These are phyloP conservation scores for Conticribra weissflogii DNA, from an alignment of 108 stramenopile species.

Conservation along the genomic window DNA sequence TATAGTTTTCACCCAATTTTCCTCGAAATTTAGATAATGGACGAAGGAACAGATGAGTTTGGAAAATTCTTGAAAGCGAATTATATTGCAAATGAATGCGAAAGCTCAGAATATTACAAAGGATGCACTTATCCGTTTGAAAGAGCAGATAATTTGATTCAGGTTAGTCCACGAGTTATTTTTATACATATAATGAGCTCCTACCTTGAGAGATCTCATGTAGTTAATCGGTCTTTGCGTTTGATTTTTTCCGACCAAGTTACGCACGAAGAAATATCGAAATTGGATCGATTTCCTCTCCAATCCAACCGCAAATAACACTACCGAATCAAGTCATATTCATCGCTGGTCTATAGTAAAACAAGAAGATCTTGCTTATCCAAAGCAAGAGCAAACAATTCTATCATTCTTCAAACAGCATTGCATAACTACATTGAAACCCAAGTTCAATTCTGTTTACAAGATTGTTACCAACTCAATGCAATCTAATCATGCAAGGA, in stretches of 20 bases:
- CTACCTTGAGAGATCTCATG: too few relatives aligned
- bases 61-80: slow-evolving; percentile 1
- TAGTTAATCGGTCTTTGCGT: too few relatives aligned
- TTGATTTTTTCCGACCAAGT: too few relatives aligned
- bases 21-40: too few relatives aligned
- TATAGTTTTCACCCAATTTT: too few relatives aligned
- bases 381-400: slow-evolving; percentile 6
- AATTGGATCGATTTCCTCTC: slow-evolving; percentile 7
- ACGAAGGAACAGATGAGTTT: slow-evolving; percentile 4
- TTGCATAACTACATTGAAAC: neutral
- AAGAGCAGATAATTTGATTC: slow-evolving; percentile 5
- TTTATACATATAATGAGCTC: too few relatives aligned
- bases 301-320: slow-evolving; percentile 1
- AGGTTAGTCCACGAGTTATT: slow-evolving; percentile 8
- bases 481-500: slow-evolving; percentile 1
- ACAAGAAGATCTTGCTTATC: slow-evolving; percentile 10
- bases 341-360: slow-evolving; percentile 1
- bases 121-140: slow-evolving; percentile 8
- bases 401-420: neutral
- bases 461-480: slow-evolving; percentile 7
- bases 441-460: neutral
- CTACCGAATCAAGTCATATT: too few relatives aligned
- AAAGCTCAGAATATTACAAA: neutral
- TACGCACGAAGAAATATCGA: slow-evolving; percentile 8
- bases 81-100: slow-evolving; percentile 5